phyloP scores from a whole-genome alignment of 2,329 filamentous ascomycete species.

The Teratosphaeria nubilosa region DNA sequence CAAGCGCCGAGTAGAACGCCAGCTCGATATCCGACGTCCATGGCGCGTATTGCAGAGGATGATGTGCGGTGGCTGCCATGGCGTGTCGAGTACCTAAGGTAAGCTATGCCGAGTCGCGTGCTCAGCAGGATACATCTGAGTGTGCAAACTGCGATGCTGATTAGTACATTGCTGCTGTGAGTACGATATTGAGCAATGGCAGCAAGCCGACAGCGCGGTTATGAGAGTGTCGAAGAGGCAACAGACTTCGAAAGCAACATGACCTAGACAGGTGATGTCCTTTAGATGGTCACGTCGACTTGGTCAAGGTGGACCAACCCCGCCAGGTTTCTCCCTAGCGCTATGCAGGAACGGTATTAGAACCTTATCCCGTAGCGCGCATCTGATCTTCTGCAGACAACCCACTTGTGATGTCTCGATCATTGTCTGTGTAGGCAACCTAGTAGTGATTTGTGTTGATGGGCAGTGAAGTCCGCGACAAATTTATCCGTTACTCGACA shows the following conservation, averaged over 20 bases:
- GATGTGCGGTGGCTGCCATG: conserved; percentile 8
- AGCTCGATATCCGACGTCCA: conserved; percentile 93
- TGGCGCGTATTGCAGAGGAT: conserved; percentile 62
- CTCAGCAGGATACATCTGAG: not conserved
- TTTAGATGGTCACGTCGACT: not conserved
- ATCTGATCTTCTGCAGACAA: not conserved
- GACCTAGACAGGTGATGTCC: not conserved
- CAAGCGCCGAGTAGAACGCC: conserved; percentile 88
- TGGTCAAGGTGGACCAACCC: not conserved
- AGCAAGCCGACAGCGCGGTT: not conserved
- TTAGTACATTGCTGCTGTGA: not conserved
- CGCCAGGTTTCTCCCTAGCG: not conserved
- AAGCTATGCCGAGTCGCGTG: not conserved
- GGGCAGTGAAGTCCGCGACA: not conserved
- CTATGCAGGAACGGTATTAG: not conserved
- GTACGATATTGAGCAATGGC: not conserved
- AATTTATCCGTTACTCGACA: not conserved
- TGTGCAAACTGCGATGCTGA: not conserved
- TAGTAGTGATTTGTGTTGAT: not conserved
- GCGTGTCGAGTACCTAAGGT: not conserved
- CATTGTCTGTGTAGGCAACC: too few relatives aligned
- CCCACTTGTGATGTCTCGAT: not conserved
- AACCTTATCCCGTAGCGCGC: not conserved
- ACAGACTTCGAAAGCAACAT: not conserved
- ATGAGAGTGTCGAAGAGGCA: not conserved